These are phyloP conservation scores for Corniculantispora saksenae DNA, from an alignment of 2,329 filamentous ascomycete genomes.

Conservation along the genomic window DNA sequence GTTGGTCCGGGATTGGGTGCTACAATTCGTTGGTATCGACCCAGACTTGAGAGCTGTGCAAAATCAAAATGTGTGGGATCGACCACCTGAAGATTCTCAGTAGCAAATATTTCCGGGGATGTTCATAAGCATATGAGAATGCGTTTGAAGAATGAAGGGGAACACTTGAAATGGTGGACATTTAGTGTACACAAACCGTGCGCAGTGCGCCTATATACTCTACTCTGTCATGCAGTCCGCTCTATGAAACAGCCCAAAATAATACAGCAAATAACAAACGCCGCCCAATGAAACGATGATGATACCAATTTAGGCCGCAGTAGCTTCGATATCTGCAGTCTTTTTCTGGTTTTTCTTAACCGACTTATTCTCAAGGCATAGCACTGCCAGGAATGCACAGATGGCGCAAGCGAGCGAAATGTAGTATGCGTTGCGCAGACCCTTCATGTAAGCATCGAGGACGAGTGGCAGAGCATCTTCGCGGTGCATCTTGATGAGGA, in stretches of 20 bases:
- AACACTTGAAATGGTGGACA: not conserved
- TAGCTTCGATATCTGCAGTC: slow-evolving; percentile 29
- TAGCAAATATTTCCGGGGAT: slow-evolving; percentile 22
- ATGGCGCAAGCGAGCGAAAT: slow-evolving; percentile 51
- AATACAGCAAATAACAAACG: not conserved
- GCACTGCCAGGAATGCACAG: slow-evolving; percentile 45
- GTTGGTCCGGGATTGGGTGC: slow-evolving; percentile 73
- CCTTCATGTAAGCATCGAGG: slow-evolving; percentile 50
- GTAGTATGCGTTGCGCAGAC: slow-evolving; percentile 53
- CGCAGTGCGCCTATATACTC: not conserved
- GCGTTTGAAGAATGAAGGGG: not conserved
- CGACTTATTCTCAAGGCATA: slow-evolving; percentile 54
- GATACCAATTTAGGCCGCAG: slow-evolving; percentile 22
- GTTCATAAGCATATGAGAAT: no score
- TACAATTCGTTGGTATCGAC: slow-evolving; percentile 62
- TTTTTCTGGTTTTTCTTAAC: slow-evolving; percentile 46
- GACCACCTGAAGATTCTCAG: slow-evolving; percentile 44
- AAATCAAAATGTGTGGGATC: slow-evolving; percentile 35
- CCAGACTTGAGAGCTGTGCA: slow-evolving; percentile 21
- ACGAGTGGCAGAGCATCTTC: slow-evolving; percentile 45
- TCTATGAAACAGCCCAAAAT: not conserved
- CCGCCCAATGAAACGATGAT: not conserved
- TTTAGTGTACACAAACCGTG: not conserved
- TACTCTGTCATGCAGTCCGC: not conserved
- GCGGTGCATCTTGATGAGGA: slow-evolving; percentile 44